A percentile compares a stretch with the other conserved stretches of the same genome.
Evolutionary conservation across 2,329 filamentous ascomycete species (phyloP).

Genomic region (Calonectria crousiana): DNA sequence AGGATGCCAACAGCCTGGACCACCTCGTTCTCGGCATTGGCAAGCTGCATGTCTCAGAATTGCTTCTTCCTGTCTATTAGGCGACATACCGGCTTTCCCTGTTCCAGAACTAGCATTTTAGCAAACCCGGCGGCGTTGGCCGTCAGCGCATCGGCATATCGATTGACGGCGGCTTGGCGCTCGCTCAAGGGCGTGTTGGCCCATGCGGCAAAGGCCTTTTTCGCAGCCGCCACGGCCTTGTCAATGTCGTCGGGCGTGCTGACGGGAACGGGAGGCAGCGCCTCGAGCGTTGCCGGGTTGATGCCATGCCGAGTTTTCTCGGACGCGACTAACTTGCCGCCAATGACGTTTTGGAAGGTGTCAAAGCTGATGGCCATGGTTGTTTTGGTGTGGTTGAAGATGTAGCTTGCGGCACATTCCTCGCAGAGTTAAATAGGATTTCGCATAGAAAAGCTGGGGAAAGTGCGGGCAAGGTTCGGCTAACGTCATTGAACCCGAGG

Average conservation of each 20-base stretch:
- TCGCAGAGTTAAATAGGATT: background rate
- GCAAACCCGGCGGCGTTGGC: slow-evolving; percentile 30
- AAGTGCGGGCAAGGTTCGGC: background rate
- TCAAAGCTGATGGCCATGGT: slow-evolving; percentile 10
- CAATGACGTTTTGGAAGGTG: slow-evolving; percentile 60
- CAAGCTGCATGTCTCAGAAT: slow-evolving; percentile 9
- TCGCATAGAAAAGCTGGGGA: background rate
- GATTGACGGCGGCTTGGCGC: slow-evolving; percentile 41
- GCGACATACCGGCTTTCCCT: slow-evolving; percentile 22
- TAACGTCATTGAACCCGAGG: background rate
- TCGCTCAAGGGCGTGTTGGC: slow-evolving; percentile 48
- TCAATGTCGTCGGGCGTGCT: slow-evolving; percentile 62
- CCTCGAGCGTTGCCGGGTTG: slow-evolving; percentile 63
- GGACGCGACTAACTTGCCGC: slow-evolving; percentile 57
- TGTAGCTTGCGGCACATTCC: too few relatives aligned
- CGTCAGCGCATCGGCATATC: slow-evolving; percentile 33
- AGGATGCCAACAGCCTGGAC: background rate
- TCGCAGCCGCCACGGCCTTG: slow-evolving; percentile 60
- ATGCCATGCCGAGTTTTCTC: slow-evolving; percentile 59
- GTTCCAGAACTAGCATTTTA: slow-evolving; percentile 20
- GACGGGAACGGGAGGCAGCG: slow-evolving; percentile 64
- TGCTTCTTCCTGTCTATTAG: background rate
- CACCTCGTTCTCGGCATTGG: background rate
- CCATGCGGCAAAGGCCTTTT: slow-evolving; percentile 62
- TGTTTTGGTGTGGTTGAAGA: background rate